These are phyloP conservation scores for Nelumbo lutea DNA, from an alignment of 164 flowering plant species.

Conservation along the genomic window DNA sequence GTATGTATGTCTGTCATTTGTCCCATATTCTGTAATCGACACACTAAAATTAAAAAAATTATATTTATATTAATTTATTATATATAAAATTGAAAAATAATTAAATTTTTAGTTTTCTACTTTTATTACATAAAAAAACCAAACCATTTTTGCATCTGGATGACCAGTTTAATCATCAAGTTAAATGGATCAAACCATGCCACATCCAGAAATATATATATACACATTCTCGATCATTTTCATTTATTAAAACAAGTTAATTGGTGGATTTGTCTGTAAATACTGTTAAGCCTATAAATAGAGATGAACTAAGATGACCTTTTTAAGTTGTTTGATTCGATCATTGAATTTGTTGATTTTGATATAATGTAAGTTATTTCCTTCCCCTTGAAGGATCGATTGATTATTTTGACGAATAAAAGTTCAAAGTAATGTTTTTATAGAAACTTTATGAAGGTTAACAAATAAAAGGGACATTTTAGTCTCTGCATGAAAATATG, in stretches of 20 bases:
- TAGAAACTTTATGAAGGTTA: background rate
- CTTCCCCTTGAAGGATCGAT: background rate
- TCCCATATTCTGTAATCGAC: no score
- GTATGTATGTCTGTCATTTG: no score
- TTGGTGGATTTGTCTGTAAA: background rate
- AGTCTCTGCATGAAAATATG: conserved; percentile 26
- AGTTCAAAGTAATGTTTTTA: conserved; percentile 1
- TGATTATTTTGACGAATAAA: background rate
- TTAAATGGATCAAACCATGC: no score
- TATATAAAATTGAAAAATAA: no score
- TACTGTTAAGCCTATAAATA: background rate
- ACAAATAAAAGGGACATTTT: background rate
- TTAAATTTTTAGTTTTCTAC: no score
- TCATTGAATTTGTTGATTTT: background rate
- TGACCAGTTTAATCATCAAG: no score
- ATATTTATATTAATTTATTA: no score
- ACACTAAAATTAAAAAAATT: no score
- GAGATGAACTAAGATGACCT: background rate
- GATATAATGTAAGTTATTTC: background rate
- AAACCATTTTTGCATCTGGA: no score
- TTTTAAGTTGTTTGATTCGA: background rate
- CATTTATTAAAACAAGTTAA: background rate
- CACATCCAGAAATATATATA: no score
- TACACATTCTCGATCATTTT: no score
- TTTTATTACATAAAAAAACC: no score